Base-by-base conservation (phyloP, 345 rosid species). In the Excoecaria agallocha region DNA sequence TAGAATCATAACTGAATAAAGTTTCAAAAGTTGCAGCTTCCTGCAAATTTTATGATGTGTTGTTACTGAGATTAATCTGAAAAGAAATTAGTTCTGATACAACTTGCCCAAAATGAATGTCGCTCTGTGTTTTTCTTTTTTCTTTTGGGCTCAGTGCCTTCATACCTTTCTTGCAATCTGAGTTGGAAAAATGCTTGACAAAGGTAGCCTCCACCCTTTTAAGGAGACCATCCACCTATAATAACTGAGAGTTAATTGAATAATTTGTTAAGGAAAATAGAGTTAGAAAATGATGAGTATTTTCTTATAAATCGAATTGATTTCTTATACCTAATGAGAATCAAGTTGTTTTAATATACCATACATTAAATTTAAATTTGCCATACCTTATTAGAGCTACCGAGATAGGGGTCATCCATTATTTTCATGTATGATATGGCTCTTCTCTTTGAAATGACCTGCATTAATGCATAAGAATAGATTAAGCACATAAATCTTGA, bases 151-250 rank as follows among this genome's bases (percentile, higher is more conserved):
- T 87, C 78, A 93, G 76, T 56, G 70, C 72, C 74, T 84, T 88
- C 91, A 87, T 87, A 16, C 91, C 94, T 78, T 86, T 68, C 70
- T 79, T 81, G 58, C 86, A 81, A 69, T 93, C 83, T 30, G 91
- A 86, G 20, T 87, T 83, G 46, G 91, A 80, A 63, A 93, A 90
- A 80, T 89, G 87, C 73, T 82, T 83, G 76, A 90, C 77, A 70
- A 87, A 90, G 51, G 84, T 83, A 60, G 68, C 84, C 79, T 92
- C 94, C 73, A 86, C 96, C 76, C 87, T 87, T 66, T 87, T 90
- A 30, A 30, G 30, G 30, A 30, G 30, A 30, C 30, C 30, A 30
- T 2, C 30, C 30, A 30, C 30, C 30, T 30, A 30, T 2, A 30
- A 30, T 30, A 30, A 30, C 30, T 30, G 30, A 30, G 30, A 30